Conservation (phyloP, 73 alveolate genomes). For the Tetrahymena borealis region DNA sequence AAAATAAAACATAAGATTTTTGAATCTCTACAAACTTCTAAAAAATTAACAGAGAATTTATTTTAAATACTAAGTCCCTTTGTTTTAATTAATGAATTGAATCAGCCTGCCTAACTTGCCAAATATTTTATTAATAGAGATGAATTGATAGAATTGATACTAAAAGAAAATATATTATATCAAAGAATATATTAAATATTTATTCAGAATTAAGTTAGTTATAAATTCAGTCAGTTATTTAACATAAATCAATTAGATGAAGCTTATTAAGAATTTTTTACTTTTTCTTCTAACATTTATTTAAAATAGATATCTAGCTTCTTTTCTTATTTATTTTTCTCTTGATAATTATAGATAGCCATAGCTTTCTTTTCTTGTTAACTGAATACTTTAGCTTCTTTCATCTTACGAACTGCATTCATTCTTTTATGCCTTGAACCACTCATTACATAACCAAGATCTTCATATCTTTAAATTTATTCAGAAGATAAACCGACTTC, state of each 20-base stretch:
- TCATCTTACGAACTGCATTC: constrained; percentile 51
- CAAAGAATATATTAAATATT: no score
- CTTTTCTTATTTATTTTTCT: constrained; percentile 6
- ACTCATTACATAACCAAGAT: constrained; percentile 56
- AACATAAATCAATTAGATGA: not conserved
- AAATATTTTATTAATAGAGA: no score
- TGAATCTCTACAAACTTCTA: no score
- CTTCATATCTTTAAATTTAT: constrained; percentile 55
- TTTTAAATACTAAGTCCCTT: no score
- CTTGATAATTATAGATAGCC: constrained; percentile 10
- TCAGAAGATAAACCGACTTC: constrained; percentile 74
- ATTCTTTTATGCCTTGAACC: constrained; percentile 45
- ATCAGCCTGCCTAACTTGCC: no score
- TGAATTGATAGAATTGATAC: no score
- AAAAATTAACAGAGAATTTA: no score
- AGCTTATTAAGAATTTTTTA: not conserved
- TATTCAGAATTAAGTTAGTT: no score
- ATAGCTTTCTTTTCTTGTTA: constrained; percentile 19
- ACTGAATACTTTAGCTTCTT: constrained; percentile 26
- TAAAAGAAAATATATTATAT: no score
- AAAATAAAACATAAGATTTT: no score
- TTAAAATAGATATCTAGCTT: constrained; percentile 4
- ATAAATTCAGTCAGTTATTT: no score
- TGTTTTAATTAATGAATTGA: no score
- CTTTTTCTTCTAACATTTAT: not conserved